These are phyloP conservation scores for Trichosporon sp. DNA, from an alignment of 1,284 basidiomycete genomes.

Conservation along the genomic window DNA sequence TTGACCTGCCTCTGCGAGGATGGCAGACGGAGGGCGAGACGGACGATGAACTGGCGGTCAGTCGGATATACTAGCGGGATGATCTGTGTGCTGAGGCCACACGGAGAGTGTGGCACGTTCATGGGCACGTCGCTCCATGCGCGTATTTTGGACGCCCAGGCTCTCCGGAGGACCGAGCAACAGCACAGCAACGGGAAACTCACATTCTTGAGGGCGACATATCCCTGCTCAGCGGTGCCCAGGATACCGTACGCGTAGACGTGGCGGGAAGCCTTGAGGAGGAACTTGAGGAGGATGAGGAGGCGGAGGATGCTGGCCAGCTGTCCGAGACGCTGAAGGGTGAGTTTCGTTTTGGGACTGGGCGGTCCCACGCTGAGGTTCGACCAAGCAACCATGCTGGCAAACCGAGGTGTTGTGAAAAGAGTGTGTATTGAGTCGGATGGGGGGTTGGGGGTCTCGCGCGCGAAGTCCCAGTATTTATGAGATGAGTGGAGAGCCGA, in stretches of 20 bases:
- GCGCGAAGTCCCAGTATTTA: not conserved
- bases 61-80: not conserved
- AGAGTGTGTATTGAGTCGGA: constrained; percentile 2
- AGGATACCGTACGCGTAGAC: constrained; percentile 66
- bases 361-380: constrained; percentile 11
- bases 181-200: constrained; percentile 8
- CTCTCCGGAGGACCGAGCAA: not conserved
- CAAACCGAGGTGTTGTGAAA: not conserved
- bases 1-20: constrained; percentile 63
- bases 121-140: not conserved
- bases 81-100: constrained; percentile 5
- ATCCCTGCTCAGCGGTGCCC: constrained; percentile 31
- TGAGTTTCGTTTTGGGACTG: constrained; percentile 10
- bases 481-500: constrained; percentile 1
- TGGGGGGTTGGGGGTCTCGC: not conserved
- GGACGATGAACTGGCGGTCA: constrained; percentile 56
- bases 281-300: constrained; percentile 17
- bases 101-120: not conserved
- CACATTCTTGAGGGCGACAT: constrained; percentile 31
- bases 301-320: constrained; percentile 16
- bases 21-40: constrained; percentile 65
- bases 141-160: not conserved
- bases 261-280: constrained; percentile 55
- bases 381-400: constrained; percentile 19
- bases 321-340: constrained; percentile 13